A percentile compares a stretch with the other conserved stretches of the same genome.
Evolutionary conservation across 2,329 filamentous ascomycete genomes (phyloP).

Genomic region (Elsinoe fawcettii): DNA sequence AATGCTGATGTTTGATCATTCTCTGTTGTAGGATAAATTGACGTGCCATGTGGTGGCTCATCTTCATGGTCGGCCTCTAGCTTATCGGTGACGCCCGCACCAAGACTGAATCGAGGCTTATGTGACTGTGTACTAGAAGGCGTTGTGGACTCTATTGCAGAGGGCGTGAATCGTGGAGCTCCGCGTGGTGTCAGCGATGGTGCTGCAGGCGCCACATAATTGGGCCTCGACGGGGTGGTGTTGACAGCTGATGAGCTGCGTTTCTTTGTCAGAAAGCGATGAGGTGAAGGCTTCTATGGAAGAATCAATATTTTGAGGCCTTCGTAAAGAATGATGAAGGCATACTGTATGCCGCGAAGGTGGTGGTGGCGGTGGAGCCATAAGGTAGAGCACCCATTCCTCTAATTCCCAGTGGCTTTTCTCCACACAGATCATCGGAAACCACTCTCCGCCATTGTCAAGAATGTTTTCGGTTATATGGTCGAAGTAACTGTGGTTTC

Average conservation of each 20-base stretch:
- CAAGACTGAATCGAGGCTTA: neutral
- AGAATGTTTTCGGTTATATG: neutral
- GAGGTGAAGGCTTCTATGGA: slow-evolving; percentile 11
- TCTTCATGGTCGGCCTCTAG: neutral
- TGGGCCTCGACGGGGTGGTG: neutral
- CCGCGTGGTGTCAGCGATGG: neutral
- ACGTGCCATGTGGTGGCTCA: neutral
- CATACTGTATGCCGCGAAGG: slow-evolving; percentile 1
- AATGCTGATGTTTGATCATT: neutral
- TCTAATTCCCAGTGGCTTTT: neutral
- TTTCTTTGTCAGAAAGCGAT: slow-evolving; percentile 6
- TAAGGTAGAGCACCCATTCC: slow-evolving; percentile 1
- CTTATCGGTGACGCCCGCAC: neutral
- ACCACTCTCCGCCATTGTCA: neutral
- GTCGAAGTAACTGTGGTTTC: neutral
- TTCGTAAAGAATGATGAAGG: neutral
- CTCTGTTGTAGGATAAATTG: neutral
- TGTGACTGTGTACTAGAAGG: neutral
- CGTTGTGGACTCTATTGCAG: neutral
- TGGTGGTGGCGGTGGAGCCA: slow-evolving; percentile 13
- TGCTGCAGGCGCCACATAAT: neutral
- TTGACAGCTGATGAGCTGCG: neutral
- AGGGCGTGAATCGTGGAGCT: neutral
- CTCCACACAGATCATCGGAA: neutral
- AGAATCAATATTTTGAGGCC: neutral